Conservation (phyloP, 106 monocot genomes). For the Dendrobium officinale region DNA sequence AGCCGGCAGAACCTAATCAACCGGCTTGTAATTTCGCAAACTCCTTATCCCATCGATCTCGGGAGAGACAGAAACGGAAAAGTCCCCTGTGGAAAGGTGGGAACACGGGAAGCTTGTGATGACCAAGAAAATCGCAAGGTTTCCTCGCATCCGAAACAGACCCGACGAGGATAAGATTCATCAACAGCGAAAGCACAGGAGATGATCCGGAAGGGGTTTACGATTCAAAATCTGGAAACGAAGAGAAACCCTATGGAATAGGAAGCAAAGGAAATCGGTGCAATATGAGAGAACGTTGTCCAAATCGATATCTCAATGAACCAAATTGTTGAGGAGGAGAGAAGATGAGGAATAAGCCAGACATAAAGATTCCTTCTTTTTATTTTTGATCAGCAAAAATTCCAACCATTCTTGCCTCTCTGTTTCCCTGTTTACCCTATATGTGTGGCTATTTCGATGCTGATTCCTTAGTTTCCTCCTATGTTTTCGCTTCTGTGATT, state of each 20-base stretch:
- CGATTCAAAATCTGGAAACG: not conserved
- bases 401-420: too few relatives aligned
- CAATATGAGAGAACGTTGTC: not conserved
- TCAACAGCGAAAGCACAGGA: slow-evolving; percentile 9
- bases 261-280: not conserved
- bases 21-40: slow-evolving; percentile 21
- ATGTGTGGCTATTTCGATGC: too few relatives aligned
- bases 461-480: too few relatives aligned
- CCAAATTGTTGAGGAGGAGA: not conserved
- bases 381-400: not conserved
- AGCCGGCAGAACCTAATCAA: not conserved
- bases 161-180: slow-evolving; percentile 8
- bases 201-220: not conserved
- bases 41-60: slow-evolving; percentile 31
- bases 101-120: not conserved
- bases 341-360: not conserved
- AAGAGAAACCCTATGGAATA: not conserved
- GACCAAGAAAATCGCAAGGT: slow-evolving; percentile 20
- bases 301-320: not conserved
- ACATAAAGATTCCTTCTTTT: not conserved
- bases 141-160: slow-evolving; percentile 12
- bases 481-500: too few relatives aligned
- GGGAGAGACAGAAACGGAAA: slow-evolving; percentile 17
- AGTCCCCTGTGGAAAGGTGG: not conserved
- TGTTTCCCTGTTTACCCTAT: too few relatives aligned